Percentiles rank a stretch among this genome's conserved stretches.
These are phyloP conservation scores for Tetrapisispora taiwanensis DNA, from an alignment of 805 yeast genomes.

Conservation along the genomic window DNA sequence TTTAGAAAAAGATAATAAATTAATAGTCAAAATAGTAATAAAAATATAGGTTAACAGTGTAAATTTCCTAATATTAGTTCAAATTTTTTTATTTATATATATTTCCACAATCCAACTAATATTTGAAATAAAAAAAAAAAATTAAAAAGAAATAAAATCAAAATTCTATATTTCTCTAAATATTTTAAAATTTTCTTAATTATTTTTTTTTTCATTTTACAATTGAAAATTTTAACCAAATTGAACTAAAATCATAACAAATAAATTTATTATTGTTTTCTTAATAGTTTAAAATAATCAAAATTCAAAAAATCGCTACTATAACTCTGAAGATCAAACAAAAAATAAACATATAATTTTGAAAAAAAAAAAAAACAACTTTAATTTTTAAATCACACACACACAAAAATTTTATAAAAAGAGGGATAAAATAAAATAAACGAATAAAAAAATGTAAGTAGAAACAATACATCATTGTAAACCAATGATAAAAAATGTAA, in stretches of 20 bases:
- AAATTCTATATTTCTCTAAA: background rate
- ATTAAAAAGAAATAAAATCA: background rate
- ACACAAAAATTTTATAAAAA: too few relatives aligned
- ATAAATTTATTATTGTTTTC: too few relatives aligned
- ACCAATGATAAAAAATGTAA: too few relatives aligned
- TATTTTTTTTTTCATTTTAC: background rate
- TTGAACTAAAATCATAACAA: background rate
- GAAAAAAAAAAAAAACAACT: too few relatives aligned
- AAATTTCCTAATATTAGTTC: background rate
- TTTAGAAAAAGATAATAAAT: too few relatives aligned
- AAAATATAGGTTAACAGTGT: background rate
- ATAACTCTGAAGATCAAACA: background rate
- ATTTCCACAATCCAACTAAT: background rate
- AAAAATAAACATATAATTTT: too few relatives aligned
- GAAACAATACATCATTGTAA: too few relatives aligned
- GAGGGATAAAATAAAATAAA: too few relatives aligned
- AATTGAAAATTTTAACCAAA: background rate
- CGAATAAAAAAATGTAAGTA: too few relatives aligned
- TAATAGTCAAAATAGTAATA: background rate
- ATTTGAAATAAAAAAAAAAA: background rate
- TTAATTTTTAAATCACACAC: too few relatives aligned
- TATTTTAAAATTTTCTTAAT: background rate
- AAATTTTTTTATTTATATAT: background rate
- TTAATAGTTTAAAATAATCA: too few relatives aligned
- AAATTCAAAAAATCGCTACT: background rate